These are phyloP conservation scores for Auxenochlorella pyrenoidosa DNA, from an alignment of 139 green algal genomes.

Conservation along the genomic window DNA sequence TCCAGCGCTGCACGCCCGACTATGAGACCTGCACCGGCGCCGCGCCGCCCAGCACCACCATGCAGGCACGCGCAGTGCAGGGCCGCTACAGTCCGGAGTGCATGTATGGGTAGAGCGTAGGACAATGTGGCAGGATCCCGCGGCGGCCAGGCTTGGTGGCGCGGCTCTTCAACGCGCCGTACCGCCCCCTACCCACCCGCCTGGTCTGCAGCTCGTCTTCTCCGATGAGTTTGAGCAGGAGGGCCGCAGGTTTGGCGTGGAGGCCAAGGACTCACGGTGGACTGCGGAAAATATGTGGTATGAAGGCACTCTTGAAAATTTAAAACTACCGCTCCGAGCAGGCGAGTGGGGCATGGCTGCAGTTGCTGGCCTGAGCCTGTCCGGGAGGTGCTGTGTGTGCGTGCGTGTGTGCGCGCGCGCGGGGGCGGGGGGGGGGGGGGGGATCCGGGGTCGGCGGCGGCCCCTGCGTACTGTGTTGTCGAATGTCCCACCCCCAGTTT, in stretches of 20 bases:
- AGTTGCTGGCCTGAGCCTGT: no score
- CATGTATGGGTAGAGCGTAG: no score
- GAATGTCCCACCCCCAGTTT: no score
- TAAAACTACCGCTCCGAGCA: constrained; percentile 38
- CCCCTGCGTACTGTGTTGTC: no score
- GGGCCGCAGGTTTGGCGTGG: constrained; percentile 40
- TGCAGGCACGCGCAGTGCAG: background rate
- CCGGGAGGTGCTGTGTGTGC: no score
- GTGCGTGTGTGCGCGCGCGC: no score
- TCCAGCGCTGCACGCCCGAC: background rate
- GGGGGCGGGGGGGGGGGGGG: no score
- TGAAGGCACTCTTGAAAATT: constrained; percentile 19
- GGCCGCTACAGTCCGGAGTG: no score
- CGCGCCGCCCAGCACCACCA: background rate
- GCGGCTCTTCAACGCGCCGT: no score
- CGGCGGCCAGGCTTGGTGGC: no score
- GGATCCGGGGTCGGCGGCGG: no score
- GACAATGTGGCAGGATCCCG: no score
- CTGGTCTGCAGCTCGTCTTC: constrained; percentile 58
- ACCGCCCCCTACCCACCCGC: background rate
- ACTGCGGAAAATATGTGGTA: constrained; percentile 43
- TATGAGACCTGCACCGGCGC: background rate
- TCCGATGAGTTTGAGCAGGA: constrained; percentile 60
- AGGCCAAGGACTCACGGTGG: constrained; percentile 47
- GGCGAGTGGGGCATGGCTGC: background rate